Evolutionary conservation across 768 basidiomycete species (phyloP).

Genomic region (Chalciporus sphaerocephalus): DNA sequence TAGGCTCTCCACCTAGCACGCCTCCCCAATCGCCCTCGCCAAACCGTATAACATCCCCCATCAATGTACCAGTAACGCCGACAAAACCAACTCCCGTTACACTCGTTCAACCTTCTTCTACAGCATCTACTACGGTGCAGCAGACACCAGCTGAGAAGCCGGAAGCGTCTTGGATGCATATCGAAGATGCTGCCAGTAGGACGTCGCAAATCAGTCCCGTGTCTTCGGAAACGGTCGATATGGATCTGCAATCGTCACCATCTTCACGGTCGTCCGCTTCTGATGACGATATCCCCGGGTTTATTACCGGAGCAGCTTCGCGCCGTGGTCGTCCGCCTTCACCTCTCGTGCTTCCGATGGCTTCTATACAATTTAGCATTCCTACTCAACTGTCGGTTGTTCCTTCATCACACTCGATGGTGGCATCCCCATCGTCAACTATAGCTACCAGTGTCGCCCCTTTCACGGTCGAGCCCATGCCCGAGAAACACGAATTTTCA

Average conservation of each 20-base stretch:
- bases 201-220: slow-evolving; percentile 28
- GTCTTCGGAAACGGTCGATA: slow-evolving; percentile 33
- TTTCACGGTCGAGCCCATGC: slow-evolving; percentile 2
- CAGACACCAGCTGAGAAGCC: slow-evolving; percentile 18
- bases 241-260: slow-evolving; percentile 34
- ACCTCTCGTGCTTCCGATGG: slow-evolving; percentile 22
- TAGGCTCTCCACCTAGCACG: slow-evolving; percentile 45
- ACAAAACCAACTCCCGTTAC: slow-evolving; percentile 2
- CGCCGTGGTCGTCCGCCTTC: slow-evolving; percentile 24
- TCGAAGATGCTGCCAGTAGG: slow-evolving; percentile 28
- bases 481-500: slow-evolving; percentile 12
- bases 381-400: slow-evolving; percentile 14
- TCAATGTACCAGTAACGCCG: slow-evolving; percentile 5
- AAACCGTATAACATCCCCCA: slow-evolving; percentile 2
- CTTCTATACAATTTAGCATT: slow-evolving; percentile 6
- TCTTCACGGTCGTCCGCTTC: slow-evolving; percentile 23
- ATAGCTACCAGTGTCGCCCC: slow-evolving; percentile 9
- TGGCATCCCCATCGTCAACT: slow-evolving; percentile 19
- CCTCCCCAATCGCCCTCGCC: slow-evolving; percentile 26
- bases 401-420: slow-evolving; percentile 11
- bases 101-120: slow-evolving; percentile 9
- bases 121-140: slow-evolving; percentile 12
- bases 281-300: slow-evolving; percentile 30
- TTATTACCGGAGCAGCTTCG: slow-evolving; percentile 30
- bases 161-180: slow-evolving; percentile 12